Conservation (phyloP, 495 filamentous ascomycete species). For the Lindgomyces ingoldianus region DNA sequence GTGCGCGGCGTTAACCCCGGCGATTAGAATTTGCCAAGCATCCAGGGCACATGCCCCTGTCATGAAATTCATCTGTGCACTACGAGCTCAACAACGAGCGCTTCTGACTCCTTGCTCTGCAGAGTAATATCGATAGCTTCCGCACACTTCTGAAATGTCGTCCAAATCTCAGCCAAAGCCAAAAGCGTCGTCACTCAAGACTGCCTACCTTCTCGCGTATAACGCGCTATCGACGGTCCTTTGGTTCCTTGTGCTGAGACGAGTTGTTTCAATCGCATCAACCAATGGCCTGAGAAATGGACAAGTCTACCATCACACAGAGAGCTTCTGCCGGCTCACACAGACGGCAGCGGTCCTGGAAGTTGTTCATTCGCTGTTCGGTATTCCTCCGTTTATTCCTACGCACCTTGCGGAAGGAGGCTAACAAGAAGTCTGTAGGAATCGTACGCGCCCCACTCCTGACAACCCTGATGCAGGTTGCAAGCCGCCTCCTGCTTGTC, state of each 20-base stretch:
- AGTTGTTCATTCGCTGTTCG: slow-evolving; percentile 72
- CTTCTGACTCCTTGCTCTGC: no score
- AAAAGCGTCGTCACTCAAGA: slow-evolving; percentile 7
- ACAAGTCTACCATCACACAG: slow-evolving; percentile 55
- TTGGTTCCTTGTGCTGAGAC: slow-evolving; percentile 72
- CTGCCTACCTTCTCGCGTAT: slow-evolving; percentile 53
- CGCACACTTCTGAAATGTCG: background rate
- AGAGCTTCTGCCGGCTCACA: slow-evolving; percentile 69
- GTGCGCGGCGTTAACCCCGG: background rate
- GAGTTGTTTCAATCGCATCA: slow-evolving; percentile 52
- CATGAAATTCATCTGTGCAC: no score
- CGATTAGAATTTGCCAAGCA: background rate
- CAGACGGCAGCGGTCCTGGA: slow-evolving; percentile 85
- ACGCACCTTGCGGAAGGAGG: background rate
- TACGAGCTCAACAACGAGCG: no score
- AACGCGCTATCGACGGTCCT: slow-evolving; percentile 72
- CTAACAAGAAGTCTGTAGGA: slow-evolving; percentile 47
- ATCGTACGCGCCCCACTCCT: slow-evolving; percentile 79
- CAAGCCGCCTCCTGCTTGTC: slow-evolving; percentile 76
- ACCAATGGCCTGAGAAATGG: slow-evolving; percentile 42
- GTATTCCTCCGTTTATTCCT: slow-evolving; percentile 48
- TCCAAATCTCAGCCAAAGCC: background rate
- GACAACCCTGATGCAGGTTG: slow-evolving; percentile 88
- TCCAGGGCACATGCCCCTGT: background rate
- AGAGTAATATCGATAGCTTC: no score